phyloP scores from a whole-genome alignment of 169 alveolate species.

The Cryptosporidium baileyi region DNA sequence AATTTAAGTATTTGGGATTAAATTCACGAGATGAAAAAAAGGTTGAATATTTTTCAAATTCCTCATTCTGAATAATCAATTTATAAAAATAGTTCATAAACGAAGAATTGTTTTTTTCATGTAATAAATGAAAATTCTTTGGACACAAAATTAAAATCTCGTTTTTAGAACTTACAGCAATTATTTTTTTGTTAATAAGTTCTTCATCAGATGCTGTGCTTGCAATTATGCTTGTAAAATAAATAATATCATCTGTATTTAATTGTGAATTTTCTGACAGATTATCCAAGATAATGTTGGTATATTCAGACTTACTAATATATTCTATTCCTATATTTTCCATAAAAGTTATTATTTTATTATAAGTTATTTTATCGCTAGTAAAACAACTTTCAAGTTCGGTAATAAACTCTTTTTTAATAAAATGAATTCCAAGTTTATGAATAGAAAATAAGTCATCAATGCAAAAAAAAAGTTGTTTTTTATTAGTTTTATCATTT shows the following conservation, averaged over 20 bases:
- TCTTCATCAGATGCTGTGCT: neutral
- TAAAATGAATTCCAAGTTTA: constrained; percentile 22
- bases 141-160: constrained; percentile 3
- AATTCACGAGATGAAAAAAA: neutral
- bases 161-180: constrained; percentile 8
- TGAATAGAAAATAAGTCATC: neutral
- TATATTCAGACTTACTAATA: neutral
- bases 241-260: constrained; percentile 12
- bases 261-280: neutral
- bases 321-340: neutral
- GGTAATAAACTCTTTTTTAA: neutral
- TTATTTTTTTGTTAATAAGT: neutral
- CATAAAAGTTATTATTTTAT: constrained; percentile 1
- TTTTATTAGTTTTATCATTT: neutral
- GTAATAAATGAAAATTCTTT: neutral
- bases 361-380: neutral
- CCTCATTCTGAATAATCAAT: too few relatives aligned
- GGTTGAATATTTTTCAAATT: too few relatives aligned
- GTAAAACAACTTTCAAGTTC: neutral
- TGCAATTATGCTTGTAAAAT: constrained; percentile 1
- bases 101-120: neutral
- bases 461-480: constrained; percentile 3
- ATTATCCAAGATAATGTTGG: constrained; percentile 2
- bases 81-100: too few relatives aligned
- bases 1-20: neutral